Evolutionary conservation across 805 yeast species (phyloP), one percentile per base, ranked within the genome.

Genomic region (Yarrowia bubula): DNA sequence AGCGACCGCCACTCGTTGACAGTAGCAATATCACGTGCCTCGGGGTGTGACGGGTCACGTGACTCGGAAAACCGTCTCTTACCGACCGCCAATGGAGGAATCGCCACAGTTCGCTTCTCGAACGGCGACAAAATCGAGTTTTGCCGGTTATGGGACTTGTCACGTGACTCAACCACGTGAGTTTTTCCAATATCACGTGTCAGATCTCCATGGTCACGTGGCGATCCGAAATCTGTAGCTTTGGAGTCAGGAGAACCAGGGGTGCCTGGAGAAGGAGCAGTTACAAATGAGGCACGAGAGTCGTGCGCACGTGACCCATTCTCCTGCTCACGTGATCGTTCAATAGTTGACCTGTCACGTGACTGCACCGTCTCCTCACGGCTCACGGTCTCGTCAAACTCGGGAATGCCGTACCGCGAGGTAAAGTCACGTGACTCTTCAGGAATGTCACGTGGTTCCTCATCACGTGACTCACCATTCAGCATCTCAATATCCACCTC

Each of bases 1-100:
- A 55, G 47, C n/a, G 61, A 55, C 28, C 61, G 46, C 61, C 61
- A 55, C 38, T 55, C 61, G 47, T 55, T 31, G 38, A 55, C 47
- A 1, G 61, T 55, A n/a, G 46, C 35, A 1, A 51, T 28, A n/a
- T 51, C 60, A 39, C 60, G 60, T 5, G 60, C 14, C 37, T 37
- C 44, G 28, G 31, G 15, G 11, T 51, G 60, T 2, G 37, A 43
- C 1, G 60, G 60, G 9, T 51, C 60, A 3, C 44, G 60, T 5
- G 44, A 22, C 35, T 51, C 60, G 2, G 60, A 51, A 39, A 51
- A 39, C 37, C 60, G 60, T 11, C 60, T 33, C 11, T 51, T 51
- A 2, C 55, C 55, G n/a, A 4, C 18, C n/a, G 4, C 15, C 53
- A 15, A 39, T 10, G 0, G 39, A 46, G 2, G 51, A 22, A 38